Base-by-base conservation (phyloP, 345 rosid species). In the Gossypioides kirkii region DNA sequence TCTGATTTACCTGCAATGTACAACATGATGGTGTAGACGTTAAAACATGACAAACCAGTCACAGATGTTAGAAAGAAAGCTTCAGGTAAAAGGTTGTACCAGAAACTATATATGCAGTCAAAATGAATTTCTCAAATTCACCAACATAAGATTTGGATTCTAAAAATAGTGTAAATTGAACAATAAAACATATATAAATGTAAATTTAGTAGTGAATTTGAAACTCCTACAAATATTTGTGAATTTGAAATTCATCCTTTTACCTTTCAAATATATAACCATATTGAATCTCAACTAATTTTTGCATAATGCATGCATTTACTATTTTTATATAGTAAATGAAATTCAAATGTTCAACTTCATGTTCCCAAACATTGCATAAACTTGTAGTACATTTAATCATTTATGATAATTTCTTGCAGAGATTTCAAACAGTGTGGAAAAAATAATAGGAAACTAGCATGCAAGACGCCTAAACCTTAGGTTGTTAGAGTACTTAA, bases 1-100 rank as follows among this genome's bases (percentile, higher is more conserved):
- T 81, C 41, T 84, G 84, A 74, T 91, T 92, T 79, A 95, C 97
- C 99, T 95, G 92, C 86, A 87, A 43, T 58, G 53, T 20, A 25
- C 4, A 26, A 41, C 65, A 65, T 71, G 58, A 42, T 3, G 8
- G 72, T 14, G 56, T 3, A 25, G 14, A 4, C 16, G 16, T 68
- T 22, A 43, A 55, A 61, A 36, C 36, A 55, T 52, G 28, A 55
- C 8, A 8, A 69, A 63, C 9, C 50, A 58, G 49, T 3, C 1
- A 10, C 9, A 49, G 42, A 66, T 14, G 58, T 26, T 28, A 26
- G 3, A 26, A 8, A 10, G 13, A 18, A 67, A 2, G 55, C 8
- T 9, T 46, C 1, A 2, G 45, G 4, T 9, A 49, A 49, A 41
- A 45, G 38, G 54, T 50, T 58, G 8, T 23, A 2, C 62, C 10